Conservation (phyloP, 2,329 filamentous ascomycete species). For the Arthrobotrys entomopaga region DNA sequence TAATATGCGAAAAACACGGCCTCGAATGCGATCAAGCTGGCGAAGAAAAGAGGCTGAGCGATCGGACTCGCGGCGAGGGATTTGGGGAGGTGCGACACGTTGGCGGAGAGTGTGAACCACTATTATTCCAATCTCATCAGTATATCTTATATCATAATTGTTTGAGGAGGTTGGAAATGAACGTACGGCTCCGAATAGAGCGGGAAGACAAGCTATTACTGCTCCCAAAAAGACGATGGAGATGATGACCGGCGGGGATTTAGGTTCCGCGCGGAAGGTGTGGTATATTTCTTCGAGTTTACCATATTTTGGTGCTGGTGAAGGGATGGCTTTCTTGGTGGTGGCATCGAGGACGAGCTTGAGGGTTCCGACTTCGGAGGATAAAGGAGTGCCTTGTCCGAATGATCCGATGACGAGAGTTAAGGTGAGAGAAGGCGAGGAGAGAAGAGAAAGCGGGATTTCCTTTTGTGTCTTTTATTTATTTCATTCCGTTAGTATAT, state of each 20-base stretch:
- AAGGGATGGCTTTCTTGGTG: conserved; percentile 66
- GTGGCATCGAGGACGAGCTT: conserved; percentile 71
- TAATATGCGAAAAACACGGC: conserved; percentile 96
- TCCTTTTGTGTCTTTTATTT: conserved; percentile 87
- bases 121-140: conserved; percentile 61
- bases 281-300: conserved; percentile 88
- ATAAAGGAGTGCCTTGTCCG: conserved; percentile 76
- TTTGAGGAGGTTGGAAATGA: background rate
- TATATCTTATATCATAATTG: background rate
- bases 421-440: conserved; percentile 76
- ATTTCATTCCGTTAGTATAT: too few relatives aligned
- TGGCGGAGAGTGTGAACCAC: conserved; percentile 86
- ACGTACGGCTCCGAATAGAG: conserved; percentile 74
- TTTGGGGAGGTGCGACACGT: conserved; percentile 78
- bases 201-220: conserved; percentile 77
- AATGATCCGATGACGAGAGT: conserved; percentile 87
- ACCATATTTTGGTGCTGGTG: conserved; percentile 77
- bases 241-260: conserved; percentile 81
- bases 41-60: conserved; percentile 84
- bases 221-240: conserved; percentile 80
- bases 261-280: conserved; percentile 82
- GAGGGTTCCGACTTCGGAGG: conserved; percentile 70
- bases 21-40: conserved; percentile 87
- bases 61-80: conserved; percentile 80
- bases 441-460: conserved; percentile 82